A percentile compares a stretch with the other conserved stretches of the same genome.
These are phyloP conservation scores for Vitis rupestris DNA, from an alignment of 164 flowering plant species.

Conservation along the genomic window DNA sequence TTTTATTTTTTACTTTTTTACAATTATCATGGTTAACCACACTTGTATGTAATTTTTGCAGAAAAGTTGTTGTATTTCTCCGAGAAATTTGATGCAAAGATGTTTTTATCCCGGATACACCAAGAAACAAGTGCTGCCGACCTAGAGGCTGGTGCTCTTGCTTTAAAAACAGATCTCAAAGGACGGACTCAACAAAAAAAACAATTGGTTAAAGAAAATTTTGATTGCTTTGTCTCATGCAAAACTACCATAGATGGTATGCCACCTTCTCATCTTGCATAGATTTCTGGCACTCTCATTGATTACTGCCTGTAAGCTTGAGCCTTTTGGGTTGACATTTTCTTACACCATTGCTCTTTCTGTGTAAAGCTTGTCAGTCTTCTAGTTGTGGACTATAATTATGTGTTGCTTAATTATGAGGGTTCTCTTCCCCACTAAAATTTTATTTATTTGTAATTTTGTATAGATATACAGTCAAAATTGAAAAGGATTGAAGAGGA, in stretches of 20 bases:
- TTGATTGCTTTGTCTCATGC: constrained; percentile 99
- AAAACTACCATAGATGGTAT: constrained; percentile 99
- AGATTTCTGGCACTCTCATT: neutral
- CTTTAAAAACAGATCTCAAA: constrained; percentile 81
- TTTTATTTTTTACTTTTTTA: neutral
- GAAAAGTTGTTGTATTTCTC: constrained; percentile 86
- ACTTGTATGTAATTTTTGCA: constrained; percentile 34
- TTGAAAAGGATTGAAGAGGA: constrained; percentile 95
- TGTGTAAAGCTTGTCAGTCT: neutral
- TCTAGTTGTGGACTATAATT: neutral
- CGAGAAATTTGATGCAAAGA: constrained; percentile 88
- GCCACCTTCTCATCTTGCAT: constrained; percentile 6
- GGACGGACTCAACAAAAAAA: constrained; percentile 93
- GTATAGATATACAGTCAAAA: constrained; percentile 89
- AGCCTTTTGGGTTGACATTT: too few species aligned
- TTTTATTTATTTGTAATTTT: constrained; percentile 7
- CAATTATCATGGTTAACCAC: constrained; percentile 1
- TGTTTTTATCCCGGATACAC: constrained; percentile 89
- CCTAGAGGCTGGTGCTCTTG: constrained; percentile 88
- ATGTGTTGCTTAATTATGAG: neutral
- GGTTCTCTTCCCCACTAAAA: too few species aligned
- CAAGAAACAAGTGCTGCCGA: constrained; percentile 85
- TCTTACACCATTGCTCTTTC: neutral
- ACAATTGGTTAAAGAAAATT: constrained; percentile 94
- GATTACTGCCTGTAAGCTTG: too few species aligned